Percentiles rank a stretch among this genome's conserved stretches.
phyloP scores from a whole-genome alignment of 352 stramenopile genomes.

The Phytophthora ramorum region DNA sequence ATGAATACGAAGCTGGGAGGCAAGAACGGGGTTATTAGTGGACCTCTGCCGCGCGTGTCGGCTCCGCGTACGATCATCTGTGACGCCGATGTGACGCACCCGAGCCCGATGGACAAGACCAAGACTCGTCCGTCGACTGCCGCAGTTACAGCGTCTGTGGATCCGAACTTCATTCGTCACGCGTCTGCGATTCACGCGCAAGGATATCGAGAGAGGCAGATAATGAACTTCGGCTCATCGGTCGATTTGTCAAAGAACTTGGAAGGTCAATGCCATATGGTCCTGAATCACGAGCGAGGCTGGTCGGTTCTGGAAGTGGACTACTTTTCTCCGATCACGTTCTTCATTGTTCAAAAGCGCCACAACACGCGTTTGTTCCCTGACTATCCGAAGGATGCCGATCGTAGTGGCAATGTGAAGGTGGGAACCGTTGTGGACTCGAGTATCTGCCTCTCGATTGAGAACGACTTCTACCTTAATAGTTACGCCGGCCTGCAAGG shows the following conservation, averaged over 20 bases:
- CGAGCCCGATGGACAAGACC: slow-evolving; percentile 73
- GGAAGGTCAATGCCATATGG: slow-evolving; percentile 89
- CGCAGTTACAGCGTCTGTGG: slow-evolving; percentile 83
- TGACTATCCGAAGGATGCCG: slow-evolving; percentile 42
- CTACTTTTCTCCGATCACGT: slow-evolving; percentile 83
- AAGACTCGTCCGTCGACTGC: slow-evolving; percentile 78
- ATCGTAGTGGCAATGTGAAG: slow-evolving; percentile 78
- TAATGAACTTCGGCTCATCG: slow-evolving; percentile 70
- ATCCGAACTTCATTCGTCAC: slow-evolving; percentile 77
- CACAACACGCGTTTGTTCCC: slow-evolving; percentile 88
- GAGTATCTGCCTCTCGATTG: slow-evolving; percentile 82
- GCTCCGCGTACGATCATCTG: slow-evolving; percentile 75
- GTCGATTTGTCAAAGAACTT: too few relatives aligned
- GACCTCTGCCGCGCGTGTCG: slow-evolving; percentile 52
- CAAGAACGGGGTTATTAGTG: slow-evolving; percentile 62
- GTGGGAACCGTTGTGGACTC: slow-evolving; percentile 83
- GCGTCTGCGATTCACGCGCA: slow-evolving; percentile 71
- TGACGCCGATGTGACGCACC: slow-evolving; percentile 86
- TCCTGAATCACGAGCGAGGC: slow-evolving; percentile 78
- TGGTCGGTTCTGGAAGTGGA: slow-evolving; percentile 59
- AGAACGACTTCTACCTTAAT: slow-evolving; percentile 91
- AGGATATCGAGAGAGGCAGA: slow-evolving; percentile 81
- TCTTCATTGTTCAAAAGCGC: slow-evolving; percentile 89
- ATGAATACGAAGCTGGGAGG: slow-evolving; percentile 83
- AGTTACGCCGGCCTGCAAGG: slow-evolving; percentile 85